Base-by-base conservation (phyloP, 2,329 filamentous ascomycete species). In the Chaetomium sp. region DNA sequence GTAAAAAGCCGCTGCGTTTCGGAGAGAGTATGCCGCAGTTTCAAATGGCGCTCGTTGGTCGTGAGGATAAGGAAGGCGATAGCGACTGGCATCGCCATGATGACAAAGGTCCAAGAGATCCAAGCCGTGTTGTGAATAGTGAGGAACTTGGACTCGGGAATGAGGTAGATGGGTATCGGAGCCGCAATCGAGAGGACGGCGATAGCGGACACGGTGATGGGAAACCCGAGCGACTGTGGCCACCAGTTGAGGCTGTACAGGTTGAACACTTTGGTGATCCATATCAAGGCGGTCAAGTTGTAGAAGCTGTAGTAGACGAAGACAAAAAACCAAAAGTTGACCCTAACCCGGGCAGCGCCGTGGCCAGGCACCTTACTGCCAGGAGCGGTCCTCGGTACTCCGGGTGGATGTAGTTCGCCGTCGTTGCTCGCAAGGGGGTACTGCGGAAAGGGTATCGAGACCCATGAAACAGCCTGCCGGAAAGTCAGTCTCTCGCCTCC, bases 281-380 rank as follows among this genome's bases (percentile, higher is more conserved):
- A 87, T 58, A 85, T 79, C 62, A 87, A 70, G 2, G 84, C 84
- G 4, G 82, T 85, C 32, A 86, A 65, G 66, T 84, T 86, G 69
- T 87, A 87, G 62, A 86, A 79, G 55, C 82, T 82, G 67, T 87
- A 87, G 71, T 86, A 87, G 55, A 86, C 79, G 49, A 86, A 79
- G 40, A 87, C 73, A 65, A 87, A 87, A 74, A 86, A 86, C 84
- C 84, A 87, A 65, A 87, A 87, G 71, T 85, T 85, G 62, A 87
- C 79, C 59, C 80, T 78, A 4, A 87, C 84, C 43, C 79, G 74
- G 5, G 83, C 81, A 62, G 78, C 75, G 56, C 84, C 84, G 72
- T 87, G 82, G 33, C 83, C 84, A 0, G 83, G 82, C 0, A 73
- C 70, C 53, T 76, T 79, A 60, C 72, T 71, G 41, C 68, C 69